These are phyloP conservation scores for Populus ilicifolia DNA, from an alignment of 345 rosid genomes.

Conservation along the genomic window DNA sequence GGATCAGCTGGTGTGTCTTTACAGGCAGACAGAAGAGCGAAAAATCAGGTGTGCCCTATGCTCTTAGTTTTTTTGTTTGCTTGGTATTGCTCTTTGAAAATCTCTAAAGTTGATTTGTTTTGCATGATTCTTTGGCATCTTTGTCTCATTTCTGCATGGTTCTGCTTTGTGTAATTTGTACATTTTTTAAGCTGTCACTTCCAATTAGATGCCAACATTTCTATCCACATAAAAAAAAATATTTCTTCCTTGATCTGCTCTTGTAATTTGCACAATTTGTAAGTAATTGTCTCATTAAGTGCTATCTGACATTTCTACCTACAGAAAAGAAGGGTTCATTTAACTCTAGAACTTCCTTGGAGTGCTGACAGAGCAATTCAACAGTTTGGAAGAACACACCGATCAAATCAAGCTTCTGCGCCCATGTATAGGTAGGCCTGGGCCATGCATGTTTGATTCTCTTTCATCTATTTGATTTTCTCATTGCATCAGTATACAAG, in stretches of 20 bases:
- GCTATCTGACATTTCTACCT: slow-evolving; percentile 6
- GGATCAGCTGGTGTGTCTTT: slow-evolving; percentile 99
- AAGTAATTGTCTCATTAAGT: background rate
- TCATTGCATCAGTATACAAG: background rate
- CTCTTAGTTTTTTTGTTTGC: background rate
- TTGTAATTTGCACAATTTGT: background rate
- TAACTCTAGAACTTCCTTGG: slow-evolving; percentile 99
- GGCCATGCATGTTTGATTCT: background rate
- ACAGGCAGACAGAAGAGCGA: slow-evolving; percentile 96
- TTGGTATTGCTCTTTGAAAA: background rate
- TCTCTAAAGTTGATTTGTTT: background rate
- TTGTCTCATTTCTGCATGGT: no score
- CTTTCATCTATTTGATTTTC: background rate
- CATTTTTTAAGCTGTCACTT: no score
- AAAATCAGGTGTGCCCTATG: slow-evolving; percentile 62
- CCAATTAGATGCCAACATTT: no score
- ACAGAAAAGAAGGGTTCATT: slow-evolving; percentile 93
- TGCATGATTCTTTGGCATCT: background rate
- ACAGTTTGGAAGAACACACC: slow-evolving; percentile 97
- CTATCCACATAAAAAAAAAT: background rate
- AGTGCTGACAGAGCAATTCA: slow-evolving; percentile 99
- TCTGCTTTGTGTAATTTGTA: no score
- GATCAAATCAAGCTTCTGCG: slow-evolving; percentile 98
- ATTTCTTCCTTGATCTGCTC: background rate
- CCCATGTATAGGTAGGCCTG: slow-evolving; percentile 80